Percentiles rank a stretch among this genome's conserved stretches.
These are phyloP conservation scores for Saitozyma sp. DNA, from an alignment of 768 basidiomycete genomes.

Conservation along the genomic window DNA sequence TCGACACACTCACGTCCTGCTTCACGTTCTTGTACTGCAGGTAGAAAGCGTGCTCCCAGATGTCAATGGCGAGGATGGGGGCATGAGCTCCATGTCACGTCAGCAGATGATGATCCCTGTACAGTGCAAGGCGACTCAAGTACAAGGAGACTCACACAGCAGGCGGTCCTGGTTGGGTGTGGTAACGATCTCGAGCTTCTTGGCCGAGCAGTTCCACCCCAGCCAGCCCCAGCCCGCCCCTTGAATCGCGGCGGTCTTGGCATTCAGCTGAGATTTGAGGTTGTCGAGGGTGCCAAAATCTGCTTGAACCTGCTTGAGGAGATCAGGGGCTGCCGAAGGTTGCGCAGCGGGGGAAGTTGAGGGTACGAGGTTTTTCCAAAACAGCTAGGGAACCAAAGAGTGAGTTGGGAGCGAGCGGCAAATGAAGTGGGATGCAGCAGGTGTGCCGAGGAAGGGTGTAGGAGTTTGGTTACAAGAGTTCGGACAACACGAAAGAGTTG, in stretches of 20 bases:
- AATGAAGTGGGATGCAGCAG: no score
- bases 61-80: no score
- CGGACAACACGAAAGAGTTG: no score
- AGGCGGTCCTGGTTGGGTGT: slow-evolving; percentile 97
- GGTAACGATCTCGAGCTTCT: slow-evolving; percentile 84
- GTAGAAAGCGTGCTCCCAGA: no score
- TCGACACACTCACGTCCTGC: no score
- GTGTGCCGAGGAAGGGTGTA: no score
- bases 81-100: no score
- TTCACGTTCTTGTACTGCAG: no score
- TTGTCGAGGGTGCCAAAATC: slow-evolving; percentile 71
- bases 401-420: slow-evolving; percentile 1
- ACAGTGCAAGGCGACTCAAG: no score
- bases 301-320: slow-evolving; percentile 54
- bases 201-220: slow-evolving; percentile 66
- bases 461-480: no score
- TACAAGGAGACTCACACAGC: slow-evolving; percentile 53
- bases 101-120: no score
- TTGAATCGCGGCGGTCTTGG: slow-evolving; percentile 80
- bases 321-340: slow-evolving; percentile 64
- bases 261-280: slow-evolving; percentile 78
- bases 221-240: slow-evolving; percentile 98
- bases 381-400: slow-evolving; percentile 58
- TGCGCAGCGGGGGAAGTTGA: slow-evolving; percentile 61
- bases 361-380: slow-evolving; percentile 92